phyloP scores from a whole-genome alignment of 2,329 filamentous ascomycete species.

The Fusarium phyllophilum region DNA sequence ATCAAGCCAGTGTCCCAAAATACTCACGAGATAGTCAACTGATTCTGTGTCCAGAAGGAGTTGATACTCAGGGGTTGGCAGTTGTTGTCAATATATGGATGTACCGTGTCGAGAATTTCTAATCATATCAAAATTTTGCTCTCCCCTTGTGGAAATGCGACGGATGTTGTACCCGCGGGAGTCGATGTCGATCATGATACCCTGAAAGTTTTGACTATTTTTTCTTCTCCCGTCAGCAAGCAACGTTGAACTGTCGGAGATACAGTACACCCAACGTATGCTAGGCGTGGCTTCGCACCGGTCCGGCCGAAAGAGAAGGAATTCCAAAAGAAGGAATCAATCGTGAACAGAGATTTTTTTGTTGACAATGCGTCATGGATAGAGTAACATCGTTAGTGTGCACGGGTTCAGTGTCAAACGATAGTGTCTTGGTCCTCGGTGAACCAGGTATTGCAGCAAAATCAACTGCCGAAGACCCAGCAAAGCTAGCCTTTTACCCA shows the following conservation, averaged over 20 bases:
- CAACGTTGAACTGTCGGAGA: not conserved
- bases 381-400: slow-evolving; percentile 29
- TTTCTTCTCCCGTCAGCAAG: not conserved
- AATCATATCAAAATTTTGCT: slow-evolving; percentile 11
- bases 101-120: slow-evolving; percentile 5
- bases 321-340: slow-evolving; percentile 15
- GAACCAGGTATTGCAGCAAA: slow-evolving; percentile 5
- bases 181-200: slow-evolving; percentile 15
- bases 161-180: slow-evolving; percentile 10
- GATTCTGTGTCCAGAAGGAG: not conserved
- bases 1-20: not conserved
- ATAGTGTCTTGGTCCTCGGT: slow-evolving; percentile 30
- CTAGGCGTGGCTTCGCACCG: slow-evolving; percentile 4
- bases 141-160: not conserved
- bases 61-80: not conserved
- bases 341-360: slow-evolving; percentile 15
- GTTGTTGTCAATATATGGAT: not conserved
- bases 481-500: not conserved
- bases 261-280: not conserved
- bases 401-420: slow-evolving; percentile 16
- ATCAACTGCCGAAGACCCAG: slow-evolving; percentile 22
- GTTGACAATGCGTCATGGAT: slow-evolving; percentile 10
- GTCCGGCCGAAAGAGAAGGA: slow-evolving; percentile 15
- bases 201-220: not conserved
- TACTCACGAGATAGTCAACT: not conserved